These are phyloP conservation scores for Entomortierella chlamydospora DNA, from an alignment of 192 early-diverging fungal species.

Conservation along the genomic window DNA sequence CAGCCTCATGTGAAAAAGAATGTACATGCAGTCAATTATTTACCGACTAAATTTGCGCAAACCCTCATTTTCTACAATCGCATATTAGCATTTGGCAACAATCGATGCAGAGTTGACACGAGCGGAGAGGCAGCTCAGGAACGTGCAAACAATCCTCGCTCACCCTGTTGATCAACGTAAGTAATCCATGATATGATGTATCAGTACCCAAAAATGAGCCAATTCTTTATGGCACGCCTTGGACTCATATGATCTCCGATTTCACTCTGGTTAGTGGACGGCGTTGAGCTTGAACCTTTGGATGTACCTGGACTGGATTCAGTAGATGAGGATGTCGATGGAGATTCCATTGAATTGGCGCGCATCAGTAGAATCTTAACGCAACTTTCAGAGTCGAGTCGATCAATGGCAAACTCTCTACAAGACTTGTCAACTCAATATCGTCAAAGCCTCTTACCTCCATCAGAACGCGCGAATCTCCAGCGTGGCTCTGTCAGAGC, in stretches of 20 bases:
- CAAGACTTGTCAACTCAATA: constrained; percentile 30
- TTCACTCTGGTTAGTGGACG: constrained; percentile 17
- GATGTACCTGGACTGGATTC: constrained; percentile 35
- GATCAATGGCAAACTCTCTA: constrained; percentile 34
- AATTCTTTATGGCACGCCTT: not conserved
- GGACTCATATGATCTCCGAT: not conserved
- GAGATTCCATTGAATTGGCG: constrained; percentile 39
- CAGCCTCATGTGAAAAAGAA: constrained; percentile 34
- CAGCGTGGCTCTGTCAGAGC: constrained; percentile 34
- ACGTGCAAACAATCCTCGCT: constrained; percentile 41
- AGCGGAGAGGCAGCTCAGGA: constrained; percentile 35
- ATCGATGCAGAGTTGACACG: constrained; percentile 48
- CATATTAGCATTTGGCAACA: constrained; percentile 33
- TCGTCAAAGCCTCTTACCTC: constrained; percentile 1
- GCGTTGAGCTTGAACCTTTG: constrained; percentile 28
- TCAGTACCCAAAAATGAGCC: not conserved
- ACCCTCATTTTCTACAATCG: not conserved
- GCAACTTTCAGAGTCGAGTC: constrained; percentile 39
- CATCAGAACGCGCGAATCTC: constrained; percentile 10
- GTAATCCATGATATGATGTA: not conserved
- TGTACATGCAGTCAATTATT: not conserved
- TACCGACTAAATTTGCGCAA: not conserved
- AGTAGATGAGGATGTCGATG: constrained; percentile 26
- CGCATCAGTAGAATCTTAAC: constrained; percentile 36
- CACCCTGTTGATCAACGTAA: constrained; percentile 44